phyloP scores from a whole-genome alignment of 2,329 filamentous ascomycete genomes.

The Alternaria hordeiaustralica region DNA sequence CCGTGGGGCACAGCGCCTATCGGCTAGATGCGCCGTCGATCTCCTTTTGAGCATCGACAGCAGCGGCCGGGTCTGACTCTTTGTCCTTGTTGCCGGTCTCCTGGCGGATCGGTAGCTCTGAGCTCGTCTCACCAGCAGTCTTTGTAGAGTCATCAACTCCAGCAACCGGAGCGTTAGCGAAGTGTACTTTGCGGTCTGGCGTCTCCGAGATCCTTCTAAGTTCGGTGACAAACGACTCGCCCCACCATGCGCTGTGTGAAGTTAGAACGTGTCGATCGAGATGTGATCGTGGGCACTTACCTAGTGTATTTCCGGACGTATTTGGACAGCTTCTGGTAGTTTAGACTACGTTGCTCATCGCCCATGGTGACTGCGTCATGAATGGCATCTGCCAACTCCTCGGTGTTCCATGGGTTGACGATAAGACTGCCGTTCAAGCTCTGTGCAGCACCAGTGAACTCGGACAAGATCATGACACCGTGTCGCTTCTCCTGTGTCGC shows the following conservation, averaged over 20 bases:
- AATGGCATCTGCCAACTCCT: conserved; percentile 90
- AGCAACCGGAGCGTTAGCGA: conserved; percentile 16
- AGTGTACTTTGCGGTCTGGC: conserved; percentile 56
- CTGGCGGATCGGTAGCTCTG: conserved; percentile 1
- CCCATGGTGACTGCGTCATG: conserved; percentile 98
- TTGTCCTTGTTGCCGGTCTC: conserved; percentile 17
- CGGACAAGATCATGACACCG: conserved; percentile 92
- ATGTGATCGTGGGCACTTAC: conserved; percentile 43
- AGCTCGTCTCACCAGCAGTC: background rate
- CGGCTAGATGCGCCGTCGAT: background rate
- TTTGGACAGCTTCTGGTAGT: conserved; percentile 89
- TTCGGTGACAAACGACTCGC: conserved; percentile 88
- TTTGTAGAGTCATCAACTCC: conserved; percentile 8
- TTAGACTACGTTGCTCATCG: conserved; percentile 81
- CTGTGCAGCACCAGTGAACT: conserved; percentile 95
- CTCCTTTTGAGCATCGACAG: conserved; percentile 12
- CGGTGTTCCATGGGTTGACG: conserved; percentile 98
- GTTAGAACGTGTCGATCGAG: conserved; percentile 21
- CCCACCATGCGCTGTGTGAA: conserved; percentile 83
- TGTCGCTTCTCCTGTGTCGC: conserved; percentile 89
- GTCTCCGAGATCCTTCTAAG: conserved; percentile 67
- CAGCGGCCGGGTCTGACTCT: conserved; percentile 18
- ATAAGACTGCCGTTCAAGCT: conserved; percentile 92
- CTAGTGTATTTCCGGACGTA: conserved; percentile 98
- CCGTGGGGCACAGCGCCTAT: conserved; percentile 1